A percentile compares a stretch with the other conserved stretches of the same genome.
phyloP scores from a whole-genome alignment of 1,284 basidiomycete genomes.

The Cystobasidium slooffiae region DNA sequence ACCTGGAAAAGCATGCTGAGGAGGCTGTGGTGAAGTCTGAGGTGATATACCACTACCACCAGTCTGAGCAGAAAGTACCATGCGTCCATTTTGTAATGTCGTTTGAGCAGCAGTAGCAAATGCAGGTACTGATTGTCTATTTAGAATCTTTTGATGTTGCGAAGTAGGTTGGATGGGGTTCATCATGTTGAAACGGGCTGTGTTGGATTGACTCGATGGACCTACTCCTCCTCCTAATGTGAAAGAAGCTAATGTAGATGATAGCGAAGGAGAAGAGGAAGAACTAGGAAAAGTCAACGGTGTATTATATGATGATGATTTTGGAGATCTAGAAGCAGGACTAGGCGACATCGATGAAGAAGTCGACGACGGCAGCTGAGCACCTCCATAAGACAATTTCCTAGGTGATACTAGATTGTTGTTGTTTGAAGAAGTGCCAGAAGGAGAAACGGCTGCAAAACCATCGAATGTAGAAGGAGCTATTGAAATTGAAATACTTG shows the following conservation, averaged over 20 bases:
- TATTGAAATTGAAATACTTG: conserved; percentile 28
- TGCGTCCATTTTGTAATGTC: conserved; percentile 25
- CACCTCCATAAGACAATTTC: conserved; percentile 17
- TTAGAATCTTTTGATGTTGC: neutral
- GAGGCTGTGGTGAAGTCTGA: conserved; percentile 21
- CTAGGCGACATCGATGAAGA: neutral
- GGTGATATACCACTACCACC: conserved; percentile 10
- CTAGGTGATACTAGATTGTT: neutral
- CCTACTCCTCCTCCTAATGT: neutral
- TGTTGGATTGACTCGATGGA: neutral
- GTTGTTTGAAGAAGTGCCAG: conserved; percentile 9
- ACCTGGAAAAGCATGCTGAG: conserved; percentile 27
- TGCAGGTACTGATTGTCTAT: conserved; percentile 29
- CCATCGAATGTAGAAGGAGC: conserved; percentile 23
- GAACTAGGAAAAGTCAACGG: conserved; percentile 14
- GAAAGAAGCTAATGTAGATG: conserved; percentile 9
- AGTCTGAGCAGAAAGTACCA: conserved; percentile 14
- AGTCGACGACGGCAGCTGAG: neutral
- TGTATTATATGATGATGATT: conserved; percentile 1
- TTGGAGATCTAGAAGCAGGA: conserved; percentile 15
- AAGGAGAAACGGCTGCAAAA: conserved; percentile 14
- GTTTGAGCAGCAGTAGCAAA: conserved; percentile 11
- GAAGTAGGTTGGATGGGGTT: neutral
- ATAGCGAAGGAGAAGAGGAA: conserved; percentile 30
- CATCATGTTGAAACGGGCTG: neutral